Percentiles rank a stretch among this genome's conserved stretches.
phyloP scores from a whole-genome alignment of 2,329 filamentous ascomycete species.

The Colletotrichum sp. region DNA sequence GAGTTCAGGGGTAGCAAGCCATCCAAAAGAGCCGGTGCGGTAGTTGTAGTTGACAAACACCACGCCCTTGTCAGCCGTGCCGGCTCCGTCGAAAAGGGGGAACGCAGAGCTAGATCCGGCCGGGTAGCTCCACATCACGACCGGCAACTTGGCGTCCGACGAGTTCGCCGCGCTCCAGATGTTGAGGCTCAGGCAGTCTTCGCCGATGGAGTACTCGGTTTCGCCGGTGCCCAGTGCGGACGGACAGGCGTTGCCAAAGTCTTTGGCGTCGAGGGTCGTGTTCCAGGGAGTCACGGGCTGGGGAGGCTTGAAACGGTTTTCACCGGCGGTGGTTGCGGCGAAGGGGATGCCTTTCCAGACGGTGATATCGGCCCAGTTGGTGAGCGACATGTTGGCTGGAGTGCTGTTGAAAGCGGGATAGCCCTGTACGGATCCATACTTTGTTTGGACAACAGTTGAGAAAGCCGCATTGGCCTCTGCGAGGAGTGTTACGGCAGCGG shows the following conservation, averaged over 20 bases:
- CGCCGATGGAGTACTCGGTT: constrained; percentile 20
- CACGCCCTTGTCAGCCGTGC: background rate
- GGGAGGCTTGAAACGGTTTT: background rate
- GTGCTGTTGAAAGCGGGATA: background rate
- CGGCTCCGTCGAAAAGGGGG: background rate
- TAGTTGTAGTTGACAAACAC: background rate
- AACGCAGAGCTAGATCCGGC: background rate
- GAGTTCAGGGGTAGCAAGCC: background rate
- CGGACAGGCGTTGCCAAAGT: background rate
- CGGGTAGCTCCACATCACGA: constrained; percentile 29
- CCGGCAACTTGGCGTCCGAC: constrained; percentile 29
- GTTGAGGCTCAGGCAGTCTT: constrained; percentile 38
- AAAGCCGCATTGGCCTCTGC: background rate
- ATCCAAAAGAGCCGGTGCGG: background rate
- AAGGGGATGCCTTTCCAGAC: background rate
- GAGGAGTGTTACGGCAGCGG: background rate
- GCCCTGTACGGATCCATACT: background rate
- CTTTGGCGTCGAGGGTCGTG: background rate
- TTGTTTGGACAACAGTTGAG: background rate
- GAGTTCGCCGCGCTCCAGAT: constrained; percentile 34
- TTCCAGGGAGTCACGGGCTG: background rate
- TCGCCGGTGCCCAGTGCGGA: background rate
- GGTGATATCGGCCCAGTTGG: background rate
- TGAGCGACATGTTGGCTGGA: constrained; percentile 3
- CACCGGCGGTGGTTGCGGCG: background rate